phyloP scores from a whole-genome alignment of 306 rosid species.

The Albizia julibrissin region DNA sequence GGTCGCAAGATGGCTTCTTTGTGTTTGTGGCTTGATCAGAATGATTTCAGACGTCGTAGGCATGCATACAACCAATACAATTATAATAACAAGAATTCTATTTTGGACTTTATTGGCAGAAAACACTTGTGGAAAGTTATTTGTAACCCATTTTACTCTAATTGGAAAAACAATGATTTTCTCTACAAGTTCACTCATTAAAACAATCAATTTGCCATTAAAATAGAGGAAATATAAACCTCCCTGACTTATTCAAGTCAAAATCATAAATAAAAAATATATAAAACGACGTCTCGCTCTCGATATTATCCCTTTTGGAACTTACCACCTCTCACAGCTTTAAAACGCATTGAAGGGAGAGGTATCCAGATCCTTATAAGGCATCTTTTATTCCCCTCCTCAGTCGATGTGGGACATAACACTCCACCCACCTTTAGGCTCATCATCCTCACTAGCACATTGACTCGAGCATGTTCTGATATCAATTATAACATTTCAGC shows the following conservation, averaged over 20 bases:
- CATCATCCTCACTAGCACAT: too few species aligned
- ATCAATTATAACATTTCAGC: too few species aligned
- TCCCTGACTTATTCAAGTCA: neutral
- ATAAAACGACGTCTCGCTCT: too few species aligned
- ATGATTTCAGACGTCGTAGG: neutral
- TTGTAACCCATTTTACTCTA: too few species aligned
- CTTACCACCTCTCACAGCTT: too few species aligned
- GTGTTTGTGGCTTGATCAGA: neutral
- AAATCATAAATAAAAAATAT: neutral
- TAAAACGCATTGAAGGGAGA: too few species aligned
- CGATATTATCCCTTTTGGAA: too few species aligned
- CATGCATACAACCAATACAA: neutral
- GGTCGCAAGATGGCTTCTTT: too few species aligned
- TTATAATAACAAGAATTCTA: neutral
- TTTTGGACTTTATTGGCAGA: neutral
- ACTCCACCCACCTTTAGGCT: too few species aligned
- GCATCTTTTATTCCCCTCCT: too few species aligned
- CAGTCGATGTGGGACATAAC: too few species aligned
- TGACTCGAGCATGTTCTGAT: rapidly evolving
- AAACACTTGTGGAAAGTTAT: neutral
- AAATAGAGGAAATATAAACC: neutral
- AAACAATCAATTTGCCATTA: neutral
- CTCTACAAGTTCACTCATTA: neutral
- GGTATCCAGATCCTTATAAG: too few species aligned
- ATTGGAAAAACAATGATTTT: neutral